Evolutionary conservation across 2,329 filamentous ascomycete species (phyloP).

Genomic region (Pestalotiopsis sp.): DNA sequence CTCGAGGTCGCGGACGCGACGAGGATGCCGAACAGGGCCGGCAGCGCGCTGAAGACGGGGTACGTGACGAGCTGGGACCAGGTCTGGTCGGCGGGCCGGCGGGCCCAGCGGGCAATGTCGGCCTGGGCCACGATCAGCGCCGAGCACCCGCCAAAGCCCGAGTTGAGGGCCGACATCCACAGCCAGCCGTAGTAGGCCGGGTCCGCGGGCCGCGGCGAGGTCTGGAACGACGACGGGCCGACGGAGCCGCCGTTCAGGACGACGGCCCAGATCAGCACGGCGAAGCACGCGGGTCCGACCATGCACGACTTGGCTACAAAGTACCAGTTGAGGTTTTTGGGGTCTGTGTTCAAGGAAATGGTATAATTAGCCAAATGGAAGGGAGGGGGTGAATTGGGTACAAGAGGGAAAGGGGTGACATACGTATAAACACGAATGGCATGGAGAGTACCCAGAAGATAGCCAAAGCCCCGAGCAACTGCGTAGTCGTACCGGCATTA

Average conservation of each 20-base stretch:
- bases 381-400: conserved; percentile 30
- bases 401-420: conserved; percentile 45
- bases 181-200: conserved; percentile 1
- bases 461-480: conserved; percentile 37
- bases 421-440: conserved; percentile 41
- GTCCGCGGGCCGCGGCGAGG: background rate
- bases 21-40: background rate
- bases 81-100: background rate
- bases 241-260: background rate
- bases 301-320: background rate
- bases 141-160: background rate
- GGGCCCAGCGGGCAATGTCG: background rate
- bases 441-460: conserved; percentile 39
- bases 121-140: background rate
- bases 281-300: background rate
- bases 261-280: background rate
- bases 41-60: background rate
- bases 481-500: conserved; percentile 37
- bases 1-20: background rate
- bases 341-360: background rate
- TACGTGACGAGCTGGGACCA: background rate
- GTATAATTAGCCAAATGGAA: background rate
- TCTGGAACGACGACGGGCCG: background rate
- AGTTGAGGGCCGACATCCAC: conserved; percentile 1
- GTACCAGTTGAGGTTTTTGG: background rate